Evolutionary conservation across 78 protist genomes (phyloP).

Genomic region (Speleostelium caveatum): DNA sequence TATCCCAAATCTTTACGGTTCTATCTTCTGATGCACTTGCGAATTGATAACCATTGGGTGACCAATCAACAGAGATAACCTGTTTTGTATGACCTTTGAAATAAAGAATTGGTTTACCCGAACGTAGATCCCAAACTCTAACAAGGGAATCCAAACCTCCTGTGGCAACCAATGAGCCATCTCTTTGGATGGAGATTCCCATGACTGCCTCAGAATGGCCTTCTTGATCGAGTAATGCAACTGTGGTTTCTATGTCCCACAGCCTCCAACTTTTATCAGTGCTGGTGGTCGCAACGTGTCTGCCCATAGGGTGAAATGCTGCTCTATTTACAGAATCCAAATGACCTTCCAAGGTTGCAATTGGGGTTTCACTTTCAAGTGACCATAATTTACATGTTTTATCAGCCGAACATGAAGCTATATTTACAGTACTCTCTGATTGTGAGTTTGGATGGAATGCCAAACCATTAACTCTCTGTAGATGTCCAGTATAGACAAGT

Average conservation of each 20-base stretch:
- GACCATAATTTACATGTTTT: slow-evolving; percentile 59
- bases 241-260: slow-evolving; percentile 76
- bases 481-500: slow-evolving; percentile 29
- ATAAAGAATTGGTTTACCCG: slow-evolving; percentile 80
- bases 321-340: slow-evolving; percentile 66
- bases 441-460: slow-evolving; percentile 23
- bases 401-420: slow-evolving; percentile 73
- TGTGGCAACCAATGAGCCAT: slow-evolving; percentile 87
- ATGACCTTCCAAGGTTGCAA: slow-evolving; percentile 45
- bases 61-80: slow-evolving; percentile 82
- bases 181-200: slow-evolving; percentile 82
- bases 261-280: slow-evolving; percentile 85
- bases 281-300: slow-evolving; percentile 42
- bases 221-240: slow-evolving; percentile 82
- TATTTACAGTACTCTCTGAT: neutral
- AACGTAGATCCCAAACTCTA: slow-evolving; percentile 89
- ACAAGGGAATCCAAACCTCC: slow-evolving; percentile 78
- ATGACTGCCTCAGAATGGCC: slow-evolving; percentile 82
- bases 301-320: slow-evolving; percentile 69
- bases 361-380: neutral
- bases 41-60: slow-evolving; percentile 84
- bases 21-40: slow-evolving; percentile 87
- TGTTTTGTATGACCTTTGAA: slow-evolving; percentile 86
- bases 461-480: slow-evolving; percentile 34
- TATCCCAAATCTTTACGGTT: slow-evolving; percentile 86